These are phyloP conservation scores for Aristolochia contorta DNA, from an alignment of 164 flowering plant species.

Conservation along the genomic window DNA sequence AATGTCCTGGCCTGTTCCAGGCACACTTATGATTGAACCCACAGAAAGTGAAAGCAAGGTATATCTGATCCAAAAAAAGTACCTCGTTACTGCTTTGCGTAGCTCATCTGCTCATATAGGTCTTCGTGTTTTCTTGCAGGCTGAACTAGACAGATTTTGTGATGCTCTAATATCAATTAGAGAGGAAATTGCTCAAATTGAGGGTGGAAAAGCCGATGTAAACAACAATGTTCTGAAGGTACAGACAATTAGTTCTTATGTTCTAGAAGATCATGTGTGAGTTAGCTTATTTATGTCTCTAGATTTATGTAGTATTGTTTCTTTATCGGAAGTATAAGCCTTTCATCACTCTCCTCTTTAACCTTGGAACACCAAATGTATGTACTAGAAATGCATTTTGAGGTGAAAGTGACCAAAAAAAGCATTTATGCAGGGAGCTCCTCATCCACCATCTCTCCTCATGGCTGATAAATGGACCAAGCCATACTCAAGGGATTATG, in stretches of 20 bases:
- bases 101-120: too few relatives aligned
- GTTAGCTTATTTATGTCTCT: too few relatives aligned
- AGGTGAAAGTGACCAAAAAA: conserved; percentile 3
- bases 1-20: conserved; percentile 99
- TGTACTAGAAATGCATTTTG: not conserved
- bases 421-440: conserved; percentile 67
- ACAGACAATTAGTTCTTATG: not conserved
- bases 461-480: conserved; percentile 90
- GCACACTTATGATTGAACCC: conserved; percentile 98
- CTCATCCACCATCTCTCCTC: conserved; percentile 88
- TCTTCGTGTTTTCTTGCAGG: conserved; percentile 34
- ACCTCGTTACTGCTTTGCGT: too few relatives aligned
- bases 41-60: conserved; percentile 99
- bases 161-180: conserved; percentile 94
- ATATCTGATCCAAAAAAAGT: not conserved
- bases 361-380: too few relatives aligned
- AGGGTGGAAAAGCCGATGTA: conserved; percentile 77
- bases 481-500: conserved; percentile 89
- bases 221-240: conserved; percentile 94
- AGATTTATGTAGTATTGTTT: too few relatives aligned
- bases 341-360: too few relatives aligned
- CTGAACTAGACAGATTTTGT: conserved; percentile 92
- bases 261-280: too few relatives aligned
- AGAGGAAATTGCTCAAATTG: conserved; percentile 83
- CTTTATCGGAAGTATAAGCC: too few relatives aligned